phyloP scores from a whole-genome alignment of 1,284 basidiomycete genomes.

The Ustilago xerochloae region DNA sequence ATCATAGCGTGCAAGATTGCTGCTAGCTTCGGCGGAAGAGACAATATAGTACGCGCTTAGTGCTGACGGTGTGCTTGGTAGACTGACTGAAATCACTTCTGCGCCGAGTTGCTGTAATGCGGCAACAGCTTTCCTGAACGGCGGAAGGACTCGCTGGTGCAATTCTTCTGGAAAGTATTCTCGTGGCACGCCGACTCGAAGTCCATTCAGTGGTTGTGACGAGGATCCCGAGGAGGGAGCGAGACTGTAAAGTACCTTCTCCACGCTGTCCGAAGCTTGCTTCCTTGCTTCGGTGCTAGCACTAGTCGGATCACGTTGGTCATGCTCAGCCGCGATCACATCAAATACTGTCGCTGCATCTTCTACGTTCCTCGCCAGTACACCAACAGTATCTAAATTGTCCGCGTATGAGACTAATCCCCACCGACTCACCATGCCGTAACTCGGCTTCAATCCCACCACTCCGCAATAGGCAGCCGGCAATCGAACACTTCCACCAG shows the following conservation, averaged over 20 bases:
- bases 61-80: slow-evolving; percentile 82
- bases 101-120: slow-evolving; percentile 76
- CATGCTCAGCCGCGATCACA: slow-evolving; percentile 75
- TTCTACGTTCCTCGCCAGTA: slow-evolving; percentile 75
- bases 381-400: slow-evolving; percentile 91
- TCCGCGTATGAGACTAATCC: slow-evolving; percentile 94
- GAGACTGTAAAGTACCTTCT: slow-evolving; percentile 4
- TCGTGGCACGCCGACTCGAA: slow-evolving; percentile 77
- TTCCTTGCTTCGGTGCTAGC: slow-evolving; percentile 57
- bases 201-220: slow-evolving; percentile 68
- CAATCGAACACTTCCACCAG: slow-evolving; percentile 90
- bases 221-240: neutral
- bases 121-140: slow-evolving; percentile 72
- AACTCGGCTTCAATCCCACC: slow-evolving; percentile 92
- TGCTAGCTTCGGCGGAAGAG: slow-evolving; percentile 91
- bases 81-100: slow-evolving; percentile 77
- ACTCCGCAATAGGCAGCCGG: slow-evolving; percentile 95
- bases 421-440: slow-evolving; percentile 88
- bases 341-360: slow-evolving; percentile 76
- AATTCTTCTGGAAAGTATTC: slow-evolving; percentile 86
- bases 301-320: slow-evolving; percentile 84
- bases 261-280: slow-evolving; percentile 9
- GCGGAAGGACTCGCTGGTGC: slow-evolving; percentile 71
- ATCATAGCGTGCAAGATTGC: slow-evolving; percentile 90
- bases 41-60: slow-evolving; percentile 95